A percentile compares a stretch with the other conserved stretches of the same genome.
Evolutionary conservation across 129 eudicot genomes (phyloP).

Genomic region (Heracleum sosnowskyi): DNA sequence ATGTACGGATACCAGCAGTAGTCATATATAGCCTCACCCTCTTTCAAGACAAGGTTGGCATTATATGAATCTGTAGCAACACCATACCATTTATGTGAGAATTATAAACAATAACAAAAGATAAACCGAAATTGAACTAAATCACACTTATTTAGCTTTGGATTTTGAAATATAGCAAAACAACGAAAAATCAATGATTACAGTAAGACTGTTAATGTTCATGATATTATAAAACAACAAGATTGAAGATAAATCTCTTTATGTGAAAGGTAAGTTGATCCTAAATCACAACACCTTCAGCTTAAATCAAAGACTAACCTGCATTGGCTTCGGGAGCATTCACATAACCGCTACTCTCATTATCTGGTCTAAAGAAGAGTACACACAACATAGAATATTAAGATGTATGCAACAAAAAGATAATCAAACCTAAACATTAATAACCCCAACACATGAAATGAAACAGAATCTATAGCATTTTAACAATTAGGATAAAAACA

Average conservation of each 20-base stretch:
- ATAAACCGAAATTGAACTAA: neutral
- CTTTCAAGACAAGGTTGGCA: constrained; percentile 61
- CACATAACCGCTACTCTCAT: constrained; percentile 28
- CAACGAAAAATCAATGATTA: neutral
- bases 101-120: neutral
- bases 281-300: neutral
- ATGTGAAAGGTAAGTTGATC: neutral
- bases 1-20: constrained; percentile 94
- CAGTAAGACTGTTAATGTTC: neutral
- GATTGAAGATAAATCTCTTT: neutral
- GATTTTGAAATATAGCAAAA: neutral
- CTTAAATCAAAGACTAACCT: constrained; percentile 29
- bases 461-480: neutral
- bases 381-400: neutral
- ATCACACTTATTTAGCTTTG: neutral
- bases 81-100: neutral
- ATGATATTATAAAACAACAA: too few species aligned
- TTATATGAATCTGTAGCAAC: constrained; percentile 63
- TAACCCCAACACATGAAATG: neutral
- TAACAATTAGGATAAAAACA: neutral
- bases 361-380: constrained; percentile 44
- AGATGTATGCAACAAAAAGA: neutral
- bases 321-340: constrained; percentile 20
- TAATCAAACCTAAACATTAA: neutral
- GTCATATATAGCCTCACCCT: constrained; percentile 91